Evolutionary conservation across 192 early-diverging fungal genomes (phyloP).

Genomic region (Cladochytrium replicatum): DNA sequence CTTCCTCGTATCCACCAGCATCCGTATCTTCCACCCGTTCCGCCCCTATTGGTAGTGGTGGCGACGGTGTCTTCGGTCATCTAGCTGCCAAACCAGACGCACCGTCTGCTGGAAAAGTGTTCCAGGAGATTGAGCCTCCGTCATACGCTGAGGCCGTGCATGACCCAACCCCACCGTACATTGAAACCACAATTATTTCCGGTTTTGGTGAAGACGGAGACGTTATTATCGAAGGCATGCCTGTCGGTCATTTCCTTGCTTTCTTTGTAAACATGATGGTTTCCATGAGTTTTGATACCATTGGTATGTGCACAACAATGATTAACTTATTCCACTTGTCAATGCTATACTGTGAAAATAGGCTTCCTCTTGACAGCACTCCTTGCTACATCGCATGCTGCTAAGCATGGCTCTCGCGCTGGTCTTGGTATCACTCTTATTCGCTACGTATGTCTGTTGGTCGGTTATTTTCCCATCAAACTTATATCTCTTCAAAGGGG

Average conservation of each 20-base stretch:
- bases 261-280: conserved; percentile 73
- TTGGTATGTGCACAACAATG: no score
- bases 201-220: conserved; percentile 68
- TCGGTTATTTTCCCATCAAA: no score
- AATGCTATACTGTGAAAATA: no score
- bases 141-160: conserved; percentile 69
- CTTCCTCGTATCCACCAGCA: conserved; percentile 2
- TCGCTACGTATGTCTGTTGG: conserved; percentile 47
- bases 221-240: conserved; percentile 78
- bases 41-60: conserved; percentile 3
- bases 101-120: conserved; percentile 9
- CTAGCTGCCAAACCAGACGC: conserved; percentile 19
- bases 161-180: conserved; percentile 66
- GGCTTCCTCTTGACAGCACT: conserved; percentile 87
- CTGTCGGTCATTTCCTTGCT: conserved; percentile 67
- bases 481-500: no score
- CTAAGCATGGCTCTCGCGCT: conserved; percentile 65
- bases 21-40: background rate
- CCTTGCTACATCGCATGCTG: conserved; percentile 82
- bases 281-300: conserved; percentile 38
- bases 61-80: conserved; percentile 43
- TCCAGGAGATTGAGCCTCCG: conserved; percentile 33
- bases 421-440: conserved; percentile 77
- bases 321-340: no score
- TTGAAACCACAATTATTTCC: conserved; percentile 66